Evolutionary conservation across 106 monocot genomes (phyloP), one percentile per base, ranked within the genome.

Genomic region (Dioscorea alata): DNA sequence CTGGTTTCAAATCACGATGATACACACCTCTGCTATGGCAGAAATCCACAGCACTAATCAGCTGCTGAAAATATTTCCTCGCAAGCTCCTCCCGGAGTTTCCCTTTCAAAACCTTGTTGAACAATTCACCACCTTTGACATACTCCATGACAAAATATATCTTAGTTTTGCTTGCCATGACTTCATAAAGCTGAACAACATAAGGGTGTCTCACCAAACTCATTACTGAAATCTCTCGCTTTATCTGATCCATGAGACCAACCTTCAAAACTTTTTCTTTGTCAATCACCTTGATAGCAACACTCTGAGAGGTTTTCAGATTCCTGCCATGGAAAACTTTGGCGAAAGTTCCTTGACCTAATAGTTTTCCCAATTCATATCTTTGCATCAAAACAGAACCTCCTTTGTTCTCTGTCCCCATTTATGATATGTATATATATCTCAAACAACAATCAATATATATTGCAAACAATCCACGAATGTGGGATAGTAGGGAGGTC

Each of bases 271-370:
- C 72, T 64, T 82, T 82, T 35, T 82, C 77, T 60, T 82, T 82
- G 77, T 77, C 77, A 48, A 82, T 82, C 52, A 82, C 77, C 77
- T 82, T 82, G 25, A 82, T 78, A 19, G 82, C 82, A 52, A 82
- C 77, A 56, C 77, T 73, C 28, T 78, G 74, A 13, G 67, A 68
- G 23, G 73, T 82, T 21, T 25, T 52, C 18, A 82, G 22, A 60
- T 74, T 74, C 53, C 70, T 73, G 21, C 56, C 82, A 69, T 82
- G 57, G 69, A 74, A 82, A 23, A 82, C 82, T 51, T 82, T 82
- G 12, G 82, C 82, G 54, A 82, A 82, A 20, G 73, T 82, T 34
- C 82, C 82, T 74, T 82, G 64, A 14, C 82, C 82, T 19, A 82
- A 57, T 60, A 82, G 60, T 52, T 60, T 73, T 34, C 82, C 82